phyloP scores from a whole-genome alignment of 108 stramenopile genomes.

The Cylindrotheca closterium region DNA sequence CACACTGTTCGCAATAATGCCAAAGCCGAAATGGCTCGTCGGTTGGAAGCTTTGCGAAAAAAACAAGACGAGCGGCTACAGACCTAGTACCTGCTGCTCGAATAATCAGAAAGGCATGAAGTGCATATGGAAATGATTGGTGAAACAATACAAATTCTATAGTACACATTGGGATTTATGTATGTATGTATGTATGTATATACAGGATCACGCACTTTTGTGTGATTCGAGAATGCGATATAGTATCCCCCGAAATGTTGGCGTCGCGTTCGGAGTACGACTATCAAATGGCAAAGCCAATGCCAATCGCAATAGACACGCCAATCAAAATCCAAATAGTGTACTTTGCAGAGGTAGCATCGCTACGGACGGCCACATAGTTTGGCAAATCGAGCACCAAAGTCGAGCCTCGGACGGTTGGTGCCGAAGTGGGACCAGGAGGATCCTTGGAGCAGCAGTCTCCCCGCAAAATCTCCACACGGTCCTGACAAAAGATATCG shows the following conservation, averaged over 20 bases:
- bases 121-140: no score
- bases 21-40: slow-evolving; percentile 13
- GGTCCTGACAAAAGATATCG: slow-evolving; percentile 1
- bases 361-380: not conserved
- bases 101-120: no score
- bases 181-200: no score
- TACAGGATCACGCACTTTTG: no score
- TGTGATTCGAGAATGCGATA: no score
- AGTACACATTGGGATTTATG: no score
- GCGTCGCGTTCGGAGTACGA: no score
- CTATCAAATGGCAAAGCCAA: no score
- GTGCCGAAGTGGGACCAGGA: not conserved
- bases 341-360: not conserved
- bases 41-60: not conserved
- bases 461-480: not conserved
- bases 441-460: not conserved
- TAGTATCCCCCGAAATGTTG: no score
- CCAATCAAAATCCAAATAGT: not conserved
- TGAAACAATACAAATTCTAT: no score
- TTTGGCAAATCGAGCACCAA: not conserved
- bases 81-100: no score
- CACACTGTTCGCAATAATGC: slow-evolving; percentile 73
- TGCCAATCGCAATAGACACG: not conserved
- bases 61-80: not conserved
- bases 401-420: not conserved